Evolutionary conservation across 1,139 yeast species (phyloP), one percentile per base, ranked within the genome.

Genomic region (Candida freyschussii): DNA sequence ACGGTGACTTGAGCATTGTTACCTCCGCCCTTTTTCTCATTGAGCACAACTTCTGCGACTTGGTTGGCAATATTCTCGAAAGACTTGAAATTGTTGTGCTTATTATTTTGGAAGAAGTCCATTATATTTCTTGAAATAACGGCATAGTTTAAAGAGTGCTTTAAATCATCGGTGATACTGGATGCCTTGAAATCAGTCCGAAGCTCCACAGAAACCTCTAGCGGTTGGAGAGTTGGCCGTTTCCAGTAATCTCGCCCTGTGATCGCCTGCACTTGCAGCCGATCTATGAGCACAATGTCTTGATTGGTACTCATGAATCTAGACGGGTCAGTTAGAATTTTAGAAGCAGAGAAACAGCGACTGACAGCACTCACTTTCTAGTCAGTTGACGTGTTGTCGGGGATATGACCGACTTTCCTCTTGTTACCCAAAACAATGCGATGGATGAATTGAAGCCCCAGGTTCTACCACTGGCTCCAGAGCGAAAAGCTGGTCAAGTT

Each of bases 71-170:
- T 65, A 17, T 69, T 70, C 15, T 69, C 69, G 30, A 77, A 52
- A 1, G 73, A 69, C 50, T 60, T 66, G 65, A 66, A 81, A 34
- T 57, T 74, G 32, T 57, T 56, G 43, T 58, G 65, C 37, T 63
- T 66, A 44, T 69, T 60, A 4, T 58, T 41, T 37, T 65, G 72
- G 51, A 79, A 71, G 46, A 58, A 69, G n/a, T 67, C 65, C 24
- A 70, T 57, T 22, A 84, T 63, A 30, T 76, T 74, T 33, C 86
- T 65, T 4, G 89, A 75, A 11, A 89, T 72, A 10, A 78, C 89
- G 2, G 95, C 96, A 58, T 89, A 89, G 57, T 87, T 89, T 44
- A 89, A 69, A 6, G 95, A 82, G 52, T 82, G 77, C 39, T 75
- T 73, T 47, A 89, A 65, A 53, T 86, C 87, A 56, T 89, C 97